phyloP scores from a whole-genome alignment of 108 stramenopile genomes.

The Nitzschia inconspicua region DNA sequence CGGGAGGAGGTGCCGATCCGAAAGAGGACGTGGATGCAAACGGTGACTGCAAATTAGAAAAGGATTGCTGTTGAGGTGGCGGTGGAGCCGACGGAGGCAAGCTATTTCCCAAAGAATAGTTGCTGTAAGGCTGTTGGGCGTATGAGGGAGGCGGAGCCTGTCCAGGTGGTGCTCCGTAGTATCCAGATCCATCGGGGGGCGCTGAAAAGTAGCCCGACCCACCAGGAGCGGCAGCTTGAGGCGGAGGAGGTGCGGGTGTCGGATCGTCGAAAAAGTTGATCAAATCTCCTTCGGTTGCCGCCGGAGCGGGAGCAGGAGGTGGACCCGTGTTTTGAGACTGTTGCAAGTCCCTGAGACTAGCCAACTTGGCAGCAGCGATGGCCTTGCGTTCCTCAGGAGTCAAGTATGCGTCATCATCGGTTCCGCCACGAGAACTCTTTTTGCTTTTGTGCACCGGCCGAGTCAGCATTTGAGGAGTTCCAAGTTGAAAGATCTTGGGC shows the following conservation, averaged over 20 bases:
- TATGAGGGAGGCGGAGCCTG: conserved; percentile 5
- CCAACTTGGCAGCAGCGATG: conserved; percentile 49
- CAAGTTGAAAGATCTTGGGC: conserved; percentile 52
- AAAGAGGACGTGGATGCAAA: too few species aligned
- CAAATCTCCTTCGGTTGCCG: conserved; percentile 15
- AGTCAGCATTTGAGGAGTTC: conserved; percentile 38
- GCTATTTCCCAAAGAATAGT: conserved; percentile 23
- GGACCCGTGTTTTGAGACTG: neutral
- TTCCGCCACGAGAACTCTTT: neutral
- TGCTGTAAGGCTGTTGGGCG: conserved; percentile 27
- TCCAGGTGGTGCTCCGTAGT: too few species aligned
- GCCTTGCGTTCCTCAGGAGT: conserved; percentile 41
- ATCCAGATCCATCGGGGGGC: too few species aligned
- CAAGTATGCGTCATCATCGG: conserved; percentile 25
- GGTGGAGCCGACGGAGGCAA: neutral
- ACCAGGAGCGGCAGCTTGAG: neutral
- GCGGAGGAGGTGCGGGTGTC: conserved; percentile 14
- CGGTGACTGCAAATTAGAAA: neutral
- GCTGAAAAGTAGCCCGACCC: too few species aligned
- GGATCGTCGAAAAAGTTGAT: conserved; percentile 41
- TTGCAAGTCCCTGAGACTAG: conserved; percentile 36
- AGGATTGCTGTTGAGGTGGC: neutral
- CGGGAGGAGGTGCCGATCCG: neutral
- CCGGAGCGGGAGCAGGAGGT: conserved; percentile 7
- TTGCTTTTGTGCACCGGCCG: conserved; percentile 12